Evolutionary conservation across 2,329 filamentous ascomycete genomes (phyloP).

Genomic region (Dendryphion nanum): DNA sequence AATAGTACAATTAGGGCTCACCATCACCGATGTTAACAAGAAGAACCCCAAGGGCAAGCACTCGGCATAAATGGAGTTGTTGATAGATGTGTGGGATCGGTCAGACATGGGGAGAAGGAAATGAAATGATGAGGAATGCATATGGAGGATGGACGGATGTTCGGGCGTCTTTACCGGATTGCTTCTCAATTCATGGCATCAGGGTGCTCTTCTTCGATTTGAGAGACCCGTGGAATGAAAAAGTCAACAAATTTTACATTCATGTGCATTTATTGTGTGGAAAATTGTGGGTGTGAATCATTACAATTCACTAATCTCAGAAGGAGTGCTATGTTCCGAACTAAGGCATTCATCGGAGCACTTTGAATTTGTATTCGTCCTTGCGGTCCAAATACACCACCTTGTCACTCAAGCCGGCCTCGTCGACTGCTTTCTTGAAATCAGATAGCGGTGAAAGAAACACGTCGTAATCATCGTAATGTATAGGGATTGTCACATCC

Average conservation of each 20-base stretch:
- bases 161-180: conserved; percentile 30
- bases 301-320: no score
- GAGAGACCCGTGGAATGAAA: conserved; percentile 29
- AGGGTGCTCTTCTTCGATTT: conserved; percentile 18
- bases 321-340: no score
- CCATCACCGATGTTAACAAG: conserved; percentile 60
- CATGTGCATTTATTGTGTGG: no score
- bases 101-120: not conserved
- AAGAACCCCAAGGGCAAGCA: conserved; percentile 61
- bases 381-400: conserved; percentile 62
- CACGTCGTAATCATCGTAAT: conserved; percentile 52
- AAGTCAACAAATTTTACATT: conserved; percentile 23
- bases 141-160: conserved; percentile 15
- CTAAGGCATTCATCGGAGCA: no score
- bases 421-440: conserved; percentile 57
- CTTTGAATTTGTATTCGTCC: conserved; percentile 57
- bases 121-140: conserved; percentile 1
- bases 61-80: conserved; percentile 31
- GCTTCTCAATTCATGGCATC: conserved; percentile 28
- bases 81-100: no score
- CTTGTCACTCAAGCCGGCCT: conserved; percentile 50
- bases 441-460: conserved; percentile 60
- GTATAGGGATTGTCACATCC: conserved; percentile 58
- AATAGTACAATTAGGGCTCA: conserved; percentile 46
- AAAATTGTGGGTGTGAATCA: not conserved